These are phyloP conservation scores for Tetrahymena borealis DNA, from an alignment of 73 alveolate species.

Conservation along the genomic window DNA sequence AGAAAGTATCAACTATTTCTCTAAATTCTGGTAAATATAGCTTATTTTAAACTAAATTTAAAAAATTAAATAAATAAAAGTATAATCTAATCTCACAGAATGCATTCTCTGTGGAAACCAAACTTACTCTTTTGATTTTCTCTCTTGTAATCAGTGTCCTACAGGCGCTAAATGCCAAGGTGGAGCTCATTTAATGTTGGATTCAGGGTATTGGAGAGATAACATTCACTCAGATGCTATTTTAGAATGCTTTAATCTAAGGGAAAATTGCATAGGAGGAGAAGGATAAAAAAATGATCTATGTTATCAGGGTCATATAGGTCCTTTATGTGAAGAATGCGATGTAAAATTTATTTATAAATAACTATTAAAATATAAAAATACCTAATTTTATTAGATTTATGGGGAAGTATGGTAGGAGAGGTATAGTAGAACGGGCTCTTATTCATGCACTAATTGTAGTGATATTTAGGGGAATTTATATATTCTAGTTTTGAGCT, in stretches of 20 bases:
- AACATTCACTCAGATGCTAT: neutral
- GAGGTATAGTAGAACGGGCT: neutral
- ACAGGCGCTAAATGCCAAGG: neutral
- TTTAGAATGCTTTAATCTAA: neutral
- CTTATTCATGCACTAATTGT: neutral
- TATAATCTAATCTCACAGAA: neutral
- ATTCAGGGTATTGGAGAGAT: neutral
- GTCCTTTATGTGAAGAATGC: neutral
- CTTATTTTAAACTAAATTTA: neutral
- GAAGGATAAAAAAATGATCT: neutral
- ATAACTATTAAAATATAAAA: neutral
- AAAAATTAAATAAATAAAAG: neutral
- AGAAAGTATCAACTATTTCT: neutral
- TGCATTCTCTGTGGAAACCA: neutral
- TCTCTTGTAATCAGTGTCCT: neutral
- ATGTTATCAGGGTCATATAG: neutral
- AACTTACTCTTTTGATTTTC: neutral
- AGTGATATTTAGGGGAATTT: neutral
- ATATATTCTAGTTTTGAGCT: neutral
- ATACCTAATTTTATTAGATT: no score
- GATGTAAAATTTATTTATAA: neutral
- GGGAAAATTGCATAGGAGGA: neutral
- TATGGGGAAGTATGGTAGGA: neutral
- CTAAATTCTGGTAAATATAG: neutral
- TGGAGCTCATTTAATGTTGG: neutral